phyloP scores from a whole-genome alignment of 805 yeast species.

The Cyberlindnera xishuangbannaensis region DNA sequence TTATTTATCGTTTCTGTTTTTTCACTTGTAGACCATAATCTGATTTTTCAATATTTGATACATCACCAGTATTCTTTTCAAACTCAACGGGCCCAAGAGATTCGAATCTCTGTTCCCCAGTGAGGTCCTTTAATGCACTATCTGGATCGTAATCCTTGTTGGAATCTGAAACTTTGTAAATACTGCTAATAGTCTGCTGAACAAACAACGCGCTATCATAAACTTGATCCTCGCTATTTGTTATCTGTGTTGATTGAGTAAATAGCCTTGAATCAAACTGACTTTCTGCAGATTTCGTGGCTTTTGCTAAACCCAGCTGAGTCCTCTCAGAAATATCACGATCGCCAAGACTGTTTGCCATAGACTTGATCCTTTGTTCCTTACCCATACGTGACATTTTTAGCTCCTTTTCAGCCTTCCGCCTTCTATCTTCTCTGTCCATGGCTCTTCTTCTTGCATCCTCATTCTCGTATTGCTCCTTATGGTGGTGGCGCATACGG shows the following conservation, averaged over 20 bases:
- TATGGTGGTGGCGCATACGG: background rate
- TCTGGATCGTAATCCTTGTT: slow-evolving; percentile 20
- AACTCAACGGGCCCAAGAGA: slow-evolving; percentile 41
- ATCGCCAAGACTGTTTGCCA: slow-evolving; percentile 39
- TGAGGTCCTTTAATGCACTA: slow-evolving; percentile 10
- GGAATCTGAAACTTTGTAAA: slow-evolving; percentile 45
- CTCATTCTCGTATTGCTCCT: slow-evolving; percentile 8
- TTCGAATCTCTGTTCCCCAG: slow-evolving; percentile 19
- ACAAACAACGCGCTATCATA: slow-evolving; percentile 57
- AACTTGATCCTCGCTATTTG: slow-evolving; percentile 40
- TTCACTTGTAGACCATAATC: slow-evolving; percentile 23
- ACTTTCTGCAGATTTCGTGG: slow-evolving; percentile 32
- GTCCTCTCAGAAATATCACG: slow-evolving; percentile 54
- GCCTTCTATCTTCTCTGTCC: slow-evolving; percentile 38
- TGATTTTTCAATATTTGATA: slow-evolving; percentile 6
- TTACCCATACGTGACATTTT: slow-evolving; percentile 38
- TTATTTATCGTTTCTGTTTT: slow-evolving; percentile 10
- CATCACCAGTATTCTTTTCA: slow-evolving; percentile 30
- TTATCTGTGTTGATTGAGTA: slow-evolving; percentile 37
- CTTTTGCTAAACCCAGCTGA: slow-evolving; percentile 42
- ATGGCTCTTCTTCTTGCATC: slow-evolving; percentile 31
- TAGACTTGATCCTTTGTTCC: slow-evolving; percentile 34
- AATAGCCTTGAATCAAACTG: slow-evolving; percentile 57
- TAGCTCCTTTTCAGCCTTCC: slow-evolving; percentile 43
- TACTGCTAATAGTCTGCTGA: slow-evolving; percentile 43